Evolutionary conservation across 305 asterid species (phyloP).

Genomic region (Fraxinus sp.): DNA sequence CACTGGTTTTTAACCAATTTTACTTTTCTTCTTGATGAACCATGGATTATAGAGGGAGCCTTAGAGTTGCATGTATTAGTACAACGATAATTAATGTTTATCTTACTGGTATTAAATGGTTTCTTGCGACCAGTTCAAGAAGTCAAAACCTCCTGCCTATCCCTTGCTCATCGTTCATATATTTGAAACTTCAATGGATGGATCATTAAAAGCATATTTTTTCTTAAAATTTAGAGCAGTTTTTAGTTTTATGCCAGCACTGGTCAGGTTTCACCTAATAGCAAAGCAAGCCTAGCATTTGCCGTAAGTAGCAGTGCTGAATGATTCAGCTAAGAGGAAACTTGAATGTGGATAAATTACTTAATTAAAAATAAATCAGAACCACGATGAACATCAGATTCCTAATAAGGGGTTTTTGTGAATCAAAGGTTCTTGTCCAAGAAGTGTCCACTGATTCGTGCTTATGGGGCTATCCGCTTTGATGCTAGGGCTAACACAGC

Average conservation of each 20-base stretch:
- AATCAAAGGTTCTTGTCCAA: conserved; percentile 71
- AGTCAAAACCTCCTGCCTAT: not conserved
- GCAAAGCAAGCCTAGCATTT: not conserved
- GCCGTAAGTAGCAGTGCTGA: not conserved
- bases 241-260: not conserved
- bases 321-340: not conserved
- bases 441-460: conserved; percentile 81
- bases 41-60: not conserved
- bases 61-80: not conserved
- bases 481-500: conserved; percentile 57
- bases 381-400: conserved; percentile 6
- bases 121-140: not conserved
- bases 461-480: conserved; percentile 90
- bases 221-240: not conserved
- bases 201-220: not conserved
- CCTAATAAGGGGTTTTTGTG: not conserved
- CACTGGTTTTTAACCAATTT: not conserved
- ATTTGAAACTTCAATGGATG: not conserved
- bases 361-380: not conserved
- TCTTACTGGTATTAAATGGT: not conserved
- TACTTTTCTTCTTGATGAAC: not conserved
- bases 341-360: not conserved
- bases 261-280: not conserved
- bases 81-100: not conserved
- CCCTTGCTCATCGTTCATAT: not conserved